Base-by-base conservation (phyloP, 2,329 filamentous ascomycete species). In the Sporothrix phasma region DNA sequence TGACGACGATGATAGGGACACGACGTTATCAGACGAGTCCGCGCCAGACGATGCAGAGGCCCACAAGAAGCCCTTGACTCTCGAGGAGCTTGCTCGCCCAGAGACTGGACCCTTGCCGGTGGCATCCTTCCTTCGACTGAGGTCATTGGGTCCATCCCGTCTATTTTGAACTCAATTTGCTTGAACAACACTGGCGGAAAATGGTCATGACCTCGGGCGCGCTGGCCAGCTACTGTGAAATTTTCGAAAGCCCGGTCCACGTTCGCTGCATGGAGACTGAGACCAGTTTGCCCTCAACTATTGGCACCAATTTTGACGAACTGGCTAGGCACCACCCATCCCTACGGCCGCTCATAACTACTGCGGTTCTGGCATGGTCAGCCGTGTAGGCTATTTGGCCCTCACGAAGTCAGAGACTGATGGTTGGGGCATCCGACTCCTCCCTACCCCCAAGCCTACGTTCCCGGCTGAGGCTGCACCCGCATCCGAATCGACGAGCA, bases 171-270 rank as follows among this genome's bases (percentile, higher is more conserved):
- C 67, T 92, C 94, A 5, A 96, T 99, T 62, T 99, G 90, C 69
- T 78, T 99, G 64, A 97, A 97, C 70, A 88, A 90, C 67, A 81
- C 85, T 31, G 94, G 94, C 88, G 97, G 80, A 88, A 89, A 70
- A 82, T 97, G 72, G 95, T 99, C 70, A 86, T 91, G 64, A 83
- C 86, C 0, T 97, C 92, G 0, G 82, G 85, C 65, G 92, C 91
- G 1, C 81, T 99, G 51, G 87, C 92, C 64, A 89, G 86, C 69
- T 97, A 92, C 73, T 88, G 99, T 68, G 90, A 97, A 73, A 91
- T 97, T n/a, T 99, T 99, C 69, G 90, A 97, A 74, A 97, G 91
- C 69, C 87, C 92, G 2, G 83, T 86, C 17, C 95, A 99, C 75
- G 86, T 99, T 65, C 90, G 89, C 69, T 88, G 88, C 67, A 86